Evolutionary conservation across 306 rosid species (phyloP).

Genomic region (Medicago ruthenica): DNA sequence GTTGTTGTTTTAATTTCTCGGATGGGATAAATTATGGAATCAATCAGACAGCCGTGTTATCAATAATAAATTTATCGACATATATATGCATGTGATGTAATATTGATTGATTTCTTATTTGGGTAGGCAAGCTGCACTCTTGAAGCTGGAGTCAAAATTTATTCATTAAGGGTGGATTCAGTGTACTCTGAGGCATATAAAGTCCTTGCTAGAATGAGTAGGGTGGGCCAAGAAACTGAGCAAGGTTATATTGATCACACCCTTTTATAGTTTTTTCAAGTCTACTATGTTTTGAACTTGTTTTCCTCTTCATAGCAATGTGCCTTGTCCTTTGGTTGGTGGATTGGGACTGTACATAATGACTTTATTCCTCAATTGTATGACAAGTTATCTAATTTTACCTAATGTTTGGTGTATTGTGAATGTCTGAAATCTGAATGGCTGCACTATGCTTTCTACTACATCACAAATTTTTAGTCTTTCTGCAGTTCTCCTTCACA

Average conservation of each 20-base stretch:
- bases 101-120: slow-evolving; percentile 22
- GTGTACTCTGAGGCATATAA: slow-evolving; percentile 92
- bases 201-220: slow-evolving; percentile 88
- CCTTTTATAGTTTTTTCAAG: slow-evolving; percentile 1
- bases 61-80: slow-evolving; percentile 3
- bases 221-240: slow-evolving; percentile 84
- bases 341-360: background rate
- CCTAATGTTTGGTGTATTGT: slow-evolving; percentile 13
- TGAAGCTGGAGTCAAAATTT: slow-evolving; percentile 94
- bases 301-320: background rate
- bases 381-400: slow-evolving; percentile 6
- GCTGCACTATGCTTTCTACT: slow-evolving; percentile 7
- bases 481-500: background rate
- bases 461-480: background rate
- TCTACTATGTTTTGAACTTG: background rate
- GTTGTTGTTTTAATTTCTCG: no score
- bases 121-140: slow-evolving; percentile 92
- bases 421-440: slow-evolving; percentile 27
- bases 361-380: slow-evolving; percentile 12
- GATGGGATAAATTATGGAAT: background rate
- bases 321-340: background rate
- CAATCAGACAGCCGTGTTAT: background rate
- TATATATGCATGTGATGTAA: background rate
- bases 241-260: slow-evolving; percentile 57
- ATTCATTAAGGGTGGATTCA: slow-evolving; percentile 86